These are phyloP conservation scores for Macrophomina pseudophaseolina DNA, from an alignment of 2,329 filamentous ascomycete species.

Conservation along the genomic window DNA sequence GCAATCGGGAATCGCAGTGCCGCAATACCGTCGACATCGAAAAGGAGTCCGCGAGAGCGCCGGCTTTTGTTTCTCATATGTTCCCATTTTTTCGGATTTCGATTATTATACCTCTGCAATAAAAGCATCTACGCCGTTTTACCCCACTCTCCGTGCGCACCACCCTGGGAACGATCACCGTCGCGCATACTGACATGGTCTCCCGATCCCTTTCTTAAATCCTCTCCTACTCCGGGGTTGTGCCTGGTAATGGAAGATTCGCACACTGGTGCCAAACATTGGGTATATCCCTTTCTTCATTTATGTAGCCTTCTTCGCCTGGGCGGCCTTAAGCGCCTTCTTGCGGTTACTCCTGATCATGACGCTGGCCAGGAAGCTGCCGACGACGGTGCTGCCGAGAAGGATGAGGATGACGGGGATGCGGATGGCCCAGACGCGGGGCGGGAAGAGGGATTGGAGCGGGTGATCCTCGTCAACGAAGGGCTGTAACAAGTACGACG, in stretches of 20 bases:
- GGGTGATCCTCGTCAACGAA: conserved; percentile 96
- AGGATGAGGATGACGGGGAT: conserved; percentile 97
- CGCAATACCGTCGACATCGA: not conserved
- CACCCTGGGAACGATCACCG: no score
- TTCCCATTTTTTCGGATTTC: not conserved
- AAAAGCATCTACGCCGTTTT: not conserved
- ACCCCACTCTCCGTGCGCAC: not conserved
- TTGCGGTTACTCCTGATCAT: conserved; percentile 99
- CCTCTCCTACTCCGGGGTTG: no score
- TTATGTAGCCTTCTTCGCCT: conserved; percentile 77
- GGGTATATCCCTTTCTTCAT: not conserved
- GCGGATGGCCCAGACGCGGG: conserved; percentile 97
- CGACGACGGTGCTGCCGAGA: conserved; percentile 88
- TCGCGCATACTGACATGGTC: no score
- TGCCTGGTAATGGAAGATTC: no score
- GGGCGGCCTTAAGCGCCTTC: conserved; percentile 92
- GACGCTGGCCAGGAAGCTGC: conserved; percentile 92
- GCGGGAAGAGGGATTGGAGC: conserved; percentile 92
- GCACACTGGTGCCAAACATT: no score
- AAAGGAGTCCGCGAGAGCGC: not conserved
- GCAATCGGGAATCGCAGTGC: no score
- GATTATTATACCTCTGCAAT: conserved; percentile 3
- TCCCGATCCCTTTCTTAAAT: no score
- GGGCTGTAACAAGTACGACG: conserved; percentile 62
- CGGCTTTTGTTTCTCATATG: not conserved